phyloP scores from a whole-genome alignment of 495 filamentous ascomycete species.

The Talaromyces trachyspermus region DNA sequence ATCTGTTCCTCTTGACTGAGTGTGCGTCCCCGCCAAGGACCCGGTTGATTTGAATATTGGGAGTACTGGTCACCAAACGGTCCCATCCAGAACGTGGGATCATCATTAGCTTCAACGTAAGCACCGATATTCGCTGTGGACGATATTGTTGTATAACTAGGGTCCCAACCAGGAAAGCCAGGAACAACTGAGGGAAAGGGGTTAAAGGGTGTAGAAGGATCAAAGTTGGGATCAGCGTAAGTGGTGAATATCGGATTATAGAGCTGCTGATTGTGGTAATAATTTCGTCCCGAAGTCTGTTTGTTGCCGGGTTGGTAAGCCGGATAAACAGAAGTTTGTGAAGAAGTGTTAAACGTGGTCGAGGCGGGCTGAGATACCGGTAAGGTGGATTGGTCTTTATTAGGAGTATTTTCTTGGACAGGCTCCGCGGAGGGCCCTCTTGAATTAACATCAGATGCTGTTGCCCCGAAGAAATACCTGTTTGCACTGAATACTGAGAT shows the following conservation, averaged over 20 bases:
- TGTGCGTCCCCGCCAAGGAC: conserved; percentile 49
- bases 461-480: conserved; percentile 16
- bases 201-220: conserved; percentile 39
- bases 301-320: background rate
- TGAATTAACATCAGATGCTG: conserved; percentile 29
- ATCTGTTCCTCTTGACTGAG: conserved; percentile 64
- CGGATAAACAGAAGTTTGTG: conserved; percentile 50
- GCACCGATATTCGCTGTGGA: conserved; percentile 33
- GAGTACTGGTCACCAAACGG: conserved; percentile 42
- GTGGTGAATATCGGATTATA: conserved; percentile 16
- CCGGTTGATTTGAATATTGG: conserved; percentile 40
- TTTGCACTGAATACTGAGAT: conserved; percentile 29
- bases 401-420: conserved; percentile 15
- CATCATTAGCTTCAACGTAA: conserved; percentile 29
- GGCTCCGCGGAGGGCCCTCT: conserved; percentile 33
- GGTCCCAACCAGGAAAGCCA: conserved; percentile 42
- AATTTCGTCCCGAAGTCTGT: background rate
- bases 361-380: conserved; percentile 53
- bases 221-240: conserved; percentile 26
- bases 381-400: background rate
- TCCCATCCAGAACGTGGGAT: conserved; percentile 35
- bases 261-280: conserved; percentile 14
- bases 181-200: conserved; percentile 37
- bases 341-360: conserved; percentile 52
- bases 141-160: conserved; percentile 36